phyloP scores from a whole-genome alignment of 345 rosid species.

The Bruguiera parviflora region DNA sequence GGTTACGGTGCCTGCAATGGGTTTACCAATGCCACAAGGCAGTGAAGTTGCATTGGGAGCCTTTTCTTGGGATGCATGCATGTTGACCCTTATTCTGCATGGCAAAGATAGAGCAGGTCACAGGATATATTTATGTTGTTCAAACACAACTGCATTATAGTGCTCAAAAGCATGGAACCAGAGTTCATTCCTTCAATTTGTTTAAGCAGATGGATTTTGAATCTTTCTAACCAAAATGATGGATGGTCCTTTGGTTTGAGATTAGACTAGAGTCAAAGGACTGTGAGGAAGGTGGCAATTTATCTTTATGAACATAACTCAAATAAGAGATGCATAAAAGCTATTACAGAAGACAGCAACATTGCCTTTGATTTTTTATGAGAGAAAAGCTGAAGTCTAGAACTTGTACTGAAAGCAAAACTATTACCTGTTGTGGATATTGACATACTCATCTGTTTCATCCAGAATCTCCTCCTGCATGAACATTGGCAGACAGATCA shows the following conservation, averaged over 20 bases:
- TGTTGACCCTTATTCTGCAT: not conserved
- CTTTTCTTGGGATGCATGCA: constrained; percentile 18
- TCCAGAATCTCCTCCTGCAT: constrained; percentile 95
- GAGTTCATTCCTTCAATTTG: not conserved
- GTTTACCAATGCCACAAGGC: constrained; percentile 28
- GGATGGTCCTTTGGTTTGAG: too few relatives aligned
- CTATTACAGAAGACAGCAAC: too few relatives aligned
- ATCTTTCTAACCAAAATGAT: not conserved
- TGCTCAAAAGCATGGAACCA: not conserved
- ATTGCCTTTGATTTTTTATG: too few relatives aligned
- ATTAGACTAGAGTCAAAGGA: too few relatives aligned
- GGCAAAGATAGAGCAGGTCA: not conserved
- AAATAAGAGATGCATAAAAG: too few relatives aligned
- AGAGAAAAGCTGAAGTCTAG: not conserved
- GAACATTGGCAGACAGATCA: constrained; percentile 11
- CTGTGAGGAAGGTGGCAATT: too few relatives aligned
- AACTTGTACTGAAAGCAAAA: not conserved
- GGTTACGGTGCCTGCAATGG: constrained; percentile 26
- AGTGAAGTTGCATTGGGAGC: constrained; percentile 32
- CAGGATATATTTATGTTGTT: not conserved
- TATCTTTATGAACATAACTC: too few relatives aligned
- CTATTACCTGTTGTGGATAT: constrained; percentile 75
- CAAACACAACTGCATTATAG: not conserved
- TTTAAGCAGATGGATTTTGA: not conserved
- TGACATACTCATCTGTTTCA: constrained; percentile 92